phyloP scores from a whole-genome alignment of 2,329 filamentous ascomycete species.

The Bipolaris sorokiniana region DNA sequence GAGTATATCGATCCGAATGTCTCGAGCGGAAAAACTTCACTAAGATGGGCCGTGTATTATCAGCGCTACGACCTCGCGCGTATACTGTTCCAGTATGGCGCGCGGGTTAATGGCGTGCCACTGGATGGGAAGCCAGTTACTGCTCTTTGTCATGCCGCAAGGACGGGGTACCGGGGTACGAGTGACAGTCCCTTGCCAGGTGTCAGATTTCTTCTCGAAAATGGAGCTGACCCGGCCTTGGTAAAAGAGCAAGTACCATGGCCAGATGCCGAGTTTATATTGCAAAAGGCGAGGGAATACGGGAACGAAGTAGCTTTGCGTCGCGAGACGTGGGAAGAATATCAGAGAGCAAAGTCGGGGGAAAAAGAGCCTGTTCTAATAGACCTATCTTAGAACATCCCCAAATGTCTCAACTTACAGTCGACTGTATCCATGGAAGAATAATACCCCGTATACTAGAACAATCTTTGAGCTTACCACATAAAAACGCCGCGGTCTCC shows the following conservation, averaged over 20 bases:
- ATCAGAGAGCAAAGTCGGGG: background rate
- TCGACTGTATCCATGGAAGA: background rate
- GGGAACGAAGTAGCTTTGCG: background rate
- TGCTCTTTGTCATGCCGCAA: constrained; percentile 2
- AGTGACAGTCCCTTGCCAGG: background rate
- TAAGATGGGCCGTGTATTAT: background rate
- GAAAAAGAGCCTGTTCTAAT: background rate
- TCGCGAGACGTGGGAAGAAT: background rate
- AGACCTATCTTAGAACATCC: background rate
- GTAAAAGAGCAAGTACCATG: background rate
- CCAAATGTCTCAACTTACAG: background rate
- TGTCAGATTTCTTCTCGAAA: background rate
- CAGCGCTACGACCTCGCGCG: background rate
- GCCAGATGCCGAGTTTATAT: background rate
- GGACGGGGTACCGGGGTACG: background rate
- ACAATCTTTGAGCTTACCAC: background rate
- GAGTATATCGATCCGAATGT: background rate
- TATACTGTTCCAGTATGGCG: background rate
- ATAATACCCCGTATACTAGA: background rate
- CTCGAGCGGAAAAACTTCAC: background rate
- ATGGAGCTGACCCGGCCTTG: constrained; percentile 1
- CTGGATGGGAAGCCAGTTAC: background rate
- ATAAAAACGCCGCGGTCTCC: constrained; percentile 5
- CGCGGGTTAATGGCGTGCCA: background rate
- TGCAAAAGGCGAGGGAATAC: background rate